These are phyloP conservation scores for Suillus spraguei DNA, from an alignment of 768 basidiomycete species.

Conservation along the genomic window DNA sequence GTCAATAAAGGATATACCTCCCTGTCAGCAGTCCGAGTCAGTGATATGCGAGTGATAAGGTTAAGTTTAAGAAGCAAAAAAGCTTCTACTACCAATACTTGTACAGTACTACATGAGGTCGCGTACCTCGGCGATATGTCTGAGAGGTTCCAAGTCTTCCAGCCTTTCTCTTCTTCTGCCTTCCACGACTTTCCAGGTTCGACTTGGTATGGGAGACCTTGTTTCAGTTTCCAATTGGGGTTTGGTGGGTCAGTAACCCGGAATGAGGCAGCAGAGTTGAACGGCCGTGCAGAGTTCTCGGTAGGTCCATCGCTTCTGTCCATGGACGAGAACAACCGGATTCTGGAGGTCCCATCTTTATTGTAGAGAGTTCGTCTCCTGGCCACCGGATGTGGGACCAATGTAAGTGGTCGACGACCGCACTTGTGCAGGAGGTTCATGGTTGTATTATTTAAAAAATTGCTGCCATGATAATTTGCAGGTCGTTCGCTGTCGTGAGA, in stretches of 20 bases:
- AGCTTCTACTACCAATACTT: not conserved
- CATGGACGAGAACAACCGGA: slow-evolving; percentile 11
- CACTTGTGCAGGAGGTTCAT: not conserved
- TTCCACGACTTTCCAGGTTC: slow-evolving; percentile 30
- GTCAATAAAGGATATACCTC: slow-evolving; percentile 53
- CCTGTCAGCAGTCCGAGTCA: slow-evolving; percentile 28
- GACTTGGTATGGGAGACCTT: slow-evolving; percentile 32
- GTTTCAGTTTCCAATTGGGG: slow-evolving; percentile 46
- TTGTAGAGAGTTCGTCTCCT: too few species aligned
- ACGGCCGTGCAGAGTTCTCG: slow-evolving; percentile 16
- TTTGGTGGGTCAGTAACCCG: slow-evolving; percentile 40
- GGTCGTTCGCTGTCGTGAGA: not conserved
- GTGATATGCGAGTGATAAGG: slow-evolving; percentile 22
- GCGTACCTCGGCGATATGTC: slow-evolving; percentile 33
- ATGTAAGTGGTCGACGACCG: not conserved
- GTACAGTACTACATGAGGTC: slow-evolving; percentile 15
- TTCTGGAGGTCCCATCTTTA: not conserved
- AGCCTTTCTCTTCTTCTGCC: slow-evolving; percentile 35
- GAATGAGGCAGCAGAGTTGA: slow-evolving; percentile 33
- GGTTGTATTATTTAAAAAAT: not conserved
- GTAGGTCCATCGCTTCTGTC: slow-evolving; percentile 7
- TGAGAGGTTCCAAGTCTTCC: slow-evolving; percentile 45
- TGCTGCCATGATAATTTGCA: not conserved
- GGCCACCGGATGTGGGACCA: not conserved
- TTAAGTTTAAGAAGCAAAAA: slow-evolving; percentile 17